These are phyloP conservation scores for Mycena venus DNA, from an alignment of 768 basidiomycete species.

Conservation along the genomic window DNA sequence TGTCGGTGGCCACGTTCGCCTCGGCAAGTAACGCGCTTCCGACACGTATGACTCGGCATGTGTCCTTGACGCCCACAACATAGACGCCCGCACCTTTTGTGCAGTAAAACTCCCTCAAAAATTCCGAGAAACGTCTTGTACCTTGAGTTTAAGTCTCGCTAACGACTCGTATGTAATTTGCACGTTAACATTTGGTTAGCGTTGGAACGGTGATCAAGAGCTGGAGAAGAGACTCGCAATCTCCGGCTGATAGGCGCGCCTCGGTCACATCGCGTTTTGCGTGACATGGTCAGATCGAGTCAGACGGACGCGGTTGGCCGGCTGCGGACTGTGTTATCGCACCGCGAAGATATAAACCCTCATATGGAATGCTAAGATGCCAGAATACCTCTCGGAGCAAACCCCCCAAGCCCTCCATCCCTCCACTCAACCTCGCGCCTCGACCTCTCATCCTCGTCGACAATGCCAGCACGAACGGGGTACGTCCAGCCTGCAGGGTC, in stretches of 20 bases:
- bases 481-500: constrained; percentile 22
- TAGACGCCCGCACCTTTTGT: neutral
- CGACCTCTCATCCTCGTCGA: constrained; percentile 5
- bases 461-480: constrained; percentile 26
- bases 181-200: neutral
- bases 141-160: neutral
- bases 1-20: neutral
- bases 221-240: neutral
- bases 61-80: constrained; percentile 12
- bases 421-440: neutral
- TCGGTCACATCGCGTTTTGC: neutral
- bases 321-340: constrained; percentile 13
- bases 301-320: constrained; percentile 5
- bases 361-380: neutral
- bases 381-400: neutral
- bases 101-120: neutral
- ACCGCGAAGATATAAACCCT: constrained; percentile 11
- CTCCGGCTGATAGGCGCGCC: neutral
- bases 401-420: neutral
- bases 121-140: neutral
- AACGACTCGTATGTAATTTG: neutral
- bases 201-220: neutral
- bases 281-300: neutral
- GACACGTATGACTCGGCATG: constrained; percentile 15
- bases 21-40: neutral